Percentiles rank a stretch among this genome's conserved stretches.
phyloP scores from a whole-genome alignment of 106 monocot genomes.

The Dioscorea dumetorum region DNA sequence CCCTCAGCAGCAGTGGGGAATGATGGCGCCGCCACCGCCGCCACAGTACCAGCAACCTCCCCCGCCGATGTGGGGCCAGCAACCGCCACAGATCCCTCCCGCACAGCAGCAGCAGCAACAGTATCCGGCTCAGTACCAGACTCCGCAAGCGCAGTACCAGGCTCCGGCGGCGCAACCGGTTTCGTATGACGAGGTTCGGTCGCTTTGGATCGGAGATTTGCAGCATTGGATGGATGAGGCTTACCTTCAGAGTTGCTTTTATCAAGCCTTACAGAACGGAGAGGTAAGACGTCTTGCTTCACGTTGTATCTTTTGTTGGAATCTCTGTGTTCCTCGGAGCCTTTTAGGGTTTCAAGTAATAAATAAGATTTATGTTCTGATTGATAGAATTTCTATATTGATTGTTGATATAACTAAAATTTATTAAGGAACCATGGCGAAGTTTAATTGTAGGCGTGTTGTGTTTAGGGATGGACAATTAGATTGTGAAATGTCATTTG shows the following conservation, averaged over 20 bases:
- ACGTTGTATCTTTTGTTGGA: background rate
- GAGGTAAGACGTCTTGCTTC: slow-evolving; percentile 26
- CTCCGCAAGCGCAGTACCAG: slow-evolving; percentile 6
- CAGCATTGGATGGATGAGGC: slow-evolving; percentile 90
- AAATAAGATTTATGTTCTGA: too few species aligned
- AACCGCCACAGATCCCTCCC: slow-evolving; percentile 17
- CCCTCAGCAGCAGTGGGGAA: slow-evolving; percentile 11
- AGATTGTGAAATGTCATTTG: too few species aligned
- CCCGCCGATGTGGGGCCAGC: slow-evolving; percentile 20
- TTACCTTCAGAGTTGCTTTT: slow-evolving; percentile 51
- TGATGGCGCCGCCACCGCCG: slow-evolving; percentile 8
- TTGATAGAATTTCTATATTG: too few species aligned
- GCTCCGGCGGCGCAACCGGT: slow-evolving; percentile 19
- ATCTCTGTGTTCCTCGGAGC: too few species aligned
- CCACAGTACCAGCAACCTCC: slow-evolving; percentile 3
- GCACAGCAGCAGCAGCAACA: slow-evolving; percentile 6
- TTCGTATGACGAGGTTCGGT: slow-evolving; percentile 39
- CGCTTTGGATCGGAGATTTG: slow-evolving; percentile 81
- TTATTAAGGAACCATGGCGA: too few species aligned
- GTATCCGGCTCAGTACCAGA: slow-evolving; percentile 7
- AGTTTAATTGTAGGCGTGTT: too few species aligned
- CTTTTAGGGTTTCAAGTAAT: too few species aligned
- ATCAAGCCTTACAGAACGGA: slow-evolving; percentile 12
- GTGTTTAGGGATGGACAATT: too few species aligned
- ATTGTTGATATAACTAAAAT: too few species aligned